Evolutionary conservation across 345 rosid species (phyloP).

Genomic region (Bretschneidera sinensis): DNA sequence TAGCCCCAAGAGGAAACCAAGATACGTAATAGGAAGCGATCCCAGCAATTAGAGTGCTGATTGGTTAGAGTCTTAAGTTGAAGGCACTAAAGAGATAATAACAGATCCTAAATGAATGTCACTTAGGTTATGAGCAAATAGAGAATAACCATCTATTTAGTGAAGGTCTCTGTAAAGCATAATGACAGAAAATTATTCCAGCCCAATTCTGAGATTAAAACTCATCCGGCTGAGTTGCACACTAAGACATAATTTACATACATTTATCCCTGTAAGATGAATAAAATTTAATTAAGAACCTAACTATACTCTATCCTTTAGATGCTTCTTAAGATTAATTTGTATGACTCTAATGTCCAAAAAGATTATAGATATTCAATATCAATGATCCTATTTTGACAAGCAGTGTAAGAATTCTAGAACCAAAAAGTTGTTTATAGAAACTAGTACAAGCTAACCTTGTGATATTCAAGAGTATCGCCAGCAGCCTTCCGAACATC

Average conservation of each 20-base stretch:
- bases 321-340: background rate
- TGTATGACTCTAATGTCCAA: background rate
- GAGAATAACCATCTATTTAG: too few species aligned
- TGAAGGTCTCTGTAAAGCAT: too few species aligned
- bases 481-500: conserved; percentile 90
- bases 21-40: too few species aligned
- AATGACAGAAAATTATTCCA: too few species aligned
- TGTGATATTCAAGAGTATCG: conserved; percentile 84
- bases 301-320: background rate
- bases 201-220: too few species aligned
- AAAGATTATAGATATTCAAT: background rate
- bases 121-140: too few species aligned
- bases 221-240: background rate
- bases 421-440: background rate
- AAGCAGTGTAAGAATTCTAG: background rate
- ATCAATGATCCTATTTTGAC: background rate
- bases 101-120: too few species aligned
- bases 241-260: background rate
- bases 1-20: too few species aligned
- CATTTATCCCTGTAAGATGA: background rate
- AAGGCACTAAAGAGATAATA: too few species aligned
- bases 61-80: too few species aligned
- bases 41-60: too few species aligned
- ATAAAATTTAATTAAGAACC: background rate
- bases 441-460: conserved; percentile 37